Evolutionary conservation across 2,329 filamentous ascomycete genomes (phyloP).

Genomic region (Knoxdaviesia proteae): DNA sequence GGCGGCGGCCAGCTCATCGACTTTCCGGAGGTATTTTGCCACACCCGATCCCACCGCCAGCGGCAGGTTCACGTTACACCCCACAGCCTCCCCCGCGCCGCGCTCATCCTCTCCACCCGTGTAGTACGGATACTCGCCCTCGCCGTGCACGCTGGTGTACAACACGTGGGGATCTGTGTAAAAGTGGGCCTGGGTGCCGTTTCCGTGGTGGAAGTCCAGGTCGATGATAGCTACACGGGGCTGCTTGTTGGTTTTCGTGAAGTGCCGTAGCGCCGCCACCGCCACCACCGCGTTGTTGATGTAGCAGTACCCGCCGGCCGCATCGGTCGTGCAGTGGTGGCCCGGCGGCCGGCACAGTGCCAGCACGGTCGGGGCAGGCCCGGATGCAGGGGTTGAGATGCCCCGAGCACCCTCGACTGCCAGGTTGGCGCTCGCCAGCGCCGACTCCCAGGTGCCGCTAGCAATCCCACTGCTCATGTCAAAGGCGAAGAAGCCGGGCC

Average conservation of each 20-base stretch:
- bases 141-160: constrained; percentile 13
- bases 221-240: constrained; percentile 8
- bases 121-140: constrained; percentile 14
- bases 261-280: background rate
- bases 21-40: constrained; percentile 4
- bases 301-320: constrained; percentile 11
- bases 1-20: constrained; percentile 5
- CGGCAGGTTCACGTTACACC: constrained; percentile 7
- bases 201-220: constrained; percentile 11
- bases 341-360: constrained; percentile 9
- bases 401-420: constrained; percentile 5
- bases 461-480: constrained; percentile 8
- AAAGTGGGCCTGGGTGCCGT: constrained; percentile 11
- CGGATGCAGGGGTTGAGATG: background rate
- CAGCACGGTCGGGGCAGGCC: constrained; percentile 4
- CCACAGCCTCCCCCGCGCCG: constrained; percentile 6
- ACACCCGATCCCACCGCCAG: constrained; percentile 2
- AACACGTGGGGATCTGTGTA: constrained; percentile 10
- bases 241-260: background rate
- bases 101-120: constrained; percentile 6
- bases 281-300: constrained; percentile 10
- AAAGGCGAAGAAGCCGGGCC: constrained; percentile 9
- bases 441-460: constrained; percentile 7
- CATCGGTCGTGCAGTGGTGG: constrained; percentile 8
- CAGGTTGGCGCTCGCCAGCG: constrained; percentile 7